Conservation (phyloP, 176 grass and related monocot species). For the Aegilops umbellulata region DNA sequence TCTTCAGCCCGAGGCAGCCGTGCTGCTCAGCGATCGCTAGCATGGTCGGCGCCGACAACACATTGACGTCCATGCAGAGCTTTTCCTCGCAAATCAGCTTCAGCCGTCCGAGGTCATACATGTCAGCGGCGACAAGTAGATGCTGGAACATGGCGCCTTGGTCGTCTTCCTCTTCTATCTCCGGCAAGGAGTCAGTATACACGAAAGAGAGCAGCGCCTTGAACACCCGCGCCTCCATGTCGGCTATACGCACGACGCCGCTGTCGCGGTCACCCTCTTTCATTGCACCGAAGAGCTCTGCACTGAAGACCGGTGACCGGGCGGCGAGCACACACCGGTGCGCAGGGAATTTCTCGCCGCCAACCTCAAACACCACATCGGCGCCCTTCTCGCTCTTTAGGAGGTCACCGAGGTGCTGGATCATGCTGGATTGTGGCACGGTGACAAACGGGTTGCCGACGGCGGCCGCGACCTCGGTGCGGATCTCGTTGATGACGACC, state of each 20-base stretch:
- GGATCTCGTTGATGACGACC: neutral
- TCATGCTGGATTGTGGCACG: neutral
- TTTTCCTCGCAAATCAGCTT: neutral
- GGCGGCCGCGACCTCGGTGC: neutral
- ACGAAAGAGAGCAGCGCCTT: neutral
- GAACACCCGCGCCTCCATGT: constrained; percentile 39
- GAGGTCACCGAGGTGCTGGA: constrained; percentile 21
- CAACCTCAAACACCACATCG: neutral
- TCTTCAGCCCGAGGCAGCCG: neutral
- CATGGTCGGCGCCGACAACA: neutral
- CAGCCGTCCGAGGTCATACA: neutral
- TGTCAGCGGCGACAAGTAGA: neutral
- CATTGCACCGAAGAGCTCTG: constrained; percentile 27
- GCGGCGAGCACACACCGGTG: neutral
- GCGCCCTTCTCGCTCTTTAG: neutral
- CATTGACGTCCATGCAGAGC: neutral
- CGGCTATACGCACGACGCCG: neutral
- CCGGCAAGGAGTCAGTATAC: neutral
- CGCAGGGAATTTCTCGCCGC: constrained; percentile 3
- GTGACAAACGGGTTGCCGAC: neutral
- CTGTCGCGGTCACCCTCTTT: neutral
- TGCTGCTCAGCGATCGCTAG: neutral
- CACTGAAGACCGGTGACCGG: constrained; percentile 37
- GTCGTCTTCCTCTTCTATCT: neutral
- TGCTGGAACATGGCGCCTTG: neutral